phyloP scores from a whole-genome alignment of 1,284 basidiomycete genomes.

The Irpex lacteus region DNA sequence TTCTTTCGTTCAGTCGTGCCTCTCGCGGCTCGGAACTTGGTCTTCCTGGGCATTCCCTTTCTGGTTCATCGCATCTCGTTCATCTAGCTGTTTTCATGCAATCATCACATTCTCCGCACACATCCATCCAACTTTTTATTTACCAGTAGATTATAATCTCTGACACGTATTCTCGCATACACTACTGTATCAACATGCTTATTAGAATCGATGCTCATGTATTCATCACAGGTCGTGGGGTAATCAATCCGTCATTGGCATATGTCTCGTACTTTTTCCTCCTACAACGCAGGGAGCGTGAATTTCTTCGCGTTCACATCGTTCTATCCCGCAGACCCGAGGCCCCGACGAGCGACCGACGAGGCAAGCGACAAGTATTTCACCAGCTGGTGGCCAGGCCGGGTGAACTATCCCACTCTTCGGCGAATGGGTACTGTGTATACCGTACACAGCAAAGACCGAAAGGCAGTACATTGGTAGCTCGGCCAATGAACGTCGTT shows the following conservation, averaged over 20 bases:
- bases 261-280: background rate
- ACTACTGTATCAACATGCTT: background rate
- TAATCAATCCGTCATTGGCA: background rate
- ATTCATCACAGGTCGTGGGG: background rate
- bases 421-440: too few species aligned
- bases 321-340: too few species aligned
- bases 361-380: too few species aligned
- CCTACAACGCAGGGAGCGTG: too few species aligned
- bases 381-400: too few species aligned
- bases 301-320: too few species aligned
- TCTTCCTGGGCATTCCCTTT: background rate
- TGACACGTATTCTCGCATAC: background rate
- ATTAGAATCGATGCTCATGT: background rate
- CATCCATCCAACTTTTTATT: background rate
- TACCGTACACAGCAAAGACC: too few species aligned
- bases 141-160: background rate
- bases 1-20: background rate
- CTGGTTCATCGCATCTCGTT: background rate
- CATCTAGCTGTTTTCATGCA: background rate
- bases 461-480: too few species aligned
- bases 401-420: too few species aligned
- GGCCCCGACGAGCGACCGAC: too few species aligned
- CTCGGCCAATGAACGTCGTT: too few species aligned
- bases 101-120: background rate
- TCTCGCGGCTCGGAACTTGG: background rate